A percentile compares a stretch with the other conserved stretches of the same genome.
Evolutionary conservation across 768 basidiomycete species (phyloP).

Genomic region (Hygrocybe punicea): DNA sequence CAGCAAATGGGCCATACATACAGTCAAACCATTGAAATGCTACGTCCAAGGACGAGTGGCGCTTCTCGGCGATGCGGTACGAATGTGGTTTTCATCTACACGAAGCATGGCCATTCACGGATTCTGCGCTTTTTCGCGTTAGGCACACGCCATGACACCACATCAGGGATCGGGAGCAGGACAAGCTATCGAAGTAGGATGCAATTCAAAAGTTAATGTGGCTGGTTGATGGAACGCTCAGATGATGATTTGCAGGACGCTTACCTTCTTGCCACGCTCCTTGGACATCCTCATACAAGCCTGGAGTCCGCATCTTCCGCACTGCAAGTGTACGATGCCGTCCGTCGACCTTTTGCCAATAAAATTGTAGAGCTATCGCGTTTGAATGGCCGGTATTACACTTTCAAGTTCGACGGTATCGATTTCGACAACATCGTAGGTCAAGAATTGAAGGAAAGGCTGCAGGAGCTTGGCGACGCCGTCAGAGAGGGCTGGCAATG

Average conservation of each 20-base stretch:
- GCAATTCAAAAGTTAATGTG: slow-evolving; percentile 13
- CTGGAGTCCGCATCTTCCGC: slow-evolving; percentile 41
- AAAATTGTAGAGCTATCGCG: slow-evolving; percentile 39
- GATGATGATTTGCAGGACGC: slow-evolving; percentile 44
- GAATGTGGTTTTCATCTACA: slow-evolving; percentile 4
- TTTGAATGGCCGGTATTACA: slow-evolving; percentile 43
- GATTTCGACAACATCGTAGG: slow-evolving; percentile 25
- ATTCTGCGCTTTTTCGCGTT: background rate
- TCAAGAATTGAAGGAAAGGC: slow-evolving; percentile 29
- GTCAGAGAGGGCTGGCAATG: slow-evolving; percentile 59
- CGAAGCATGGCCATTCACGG: slow-evolving; percentile 25
- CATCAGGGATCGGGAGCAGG: slow-evolving; percentile 59
- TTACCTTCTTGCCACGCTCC: slow-evolving; percentile 42
- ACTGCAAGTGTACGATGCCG: slow-evolving; percentile 45
- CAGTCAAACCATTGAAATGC: slow-evolving; percentile 47
- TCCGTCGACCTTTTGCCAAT: slow-evolving; percentile 47
- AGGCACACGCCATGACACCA: slow-evolving; percentile 54
- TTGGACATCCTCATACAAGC: slow-evolving; percentile 44
- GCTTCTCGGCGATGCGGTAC: slow-evolving; percentile 51
- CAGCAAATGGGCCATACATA: slow-evolving; percentile 63
- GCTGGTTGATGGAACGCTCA: slow-evolving; percentile 25
- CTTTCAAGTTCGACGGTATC: slow-evolving; percentile 33
- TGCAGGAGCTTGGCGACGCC: slow-evolving; percentile 39
- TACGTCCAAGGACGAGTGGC: slow-evolving; percentile 50
- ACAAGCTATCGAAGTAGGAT: slow-evolving; percentile 51